phyloP scores from a whole-genome alignment of 2,329 filamentous ascomycete species.

The Dothistroma pini region DNA sequence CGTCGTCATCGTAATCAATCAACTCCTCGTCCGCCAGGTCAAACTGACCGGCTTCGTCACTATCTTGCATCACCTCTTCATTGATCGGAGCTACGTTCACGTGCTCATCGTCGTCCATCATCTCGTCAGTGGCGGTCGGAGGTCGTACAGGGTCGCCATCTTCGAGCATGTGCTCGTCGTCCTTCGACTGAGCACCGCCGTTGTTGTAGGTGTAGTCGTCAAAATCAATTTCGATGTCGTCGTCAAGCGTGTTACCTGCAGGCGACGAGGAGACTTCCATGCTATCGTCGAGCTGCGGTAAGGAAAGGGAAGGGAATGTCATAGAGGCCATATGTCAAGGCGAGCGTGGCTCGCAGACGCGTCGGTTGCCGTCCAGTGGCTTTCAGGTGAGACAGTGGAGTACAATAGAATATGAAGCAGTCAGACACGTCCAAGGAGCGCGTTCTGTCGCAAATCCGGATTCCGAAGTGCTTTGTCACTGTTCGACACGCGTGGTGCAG shows the following conservation, averaged over 20 bases:
- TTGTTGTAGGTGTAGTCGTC: slow-evolving; percentile 46
- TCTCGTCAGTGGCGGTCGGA: slow-evolving; percentile 33
- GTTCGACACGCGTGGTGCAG: not conserved
- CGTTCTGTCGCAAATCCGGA: not conserved
- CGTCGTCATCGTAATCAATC: slow-evolving; percentile 37
- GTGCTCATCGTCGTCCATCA: slow-evolving; percentile 32
- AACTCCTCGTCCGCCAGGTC: slow-evolving; percentile 34
- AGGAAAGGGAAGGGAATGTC: slow-evolving; percentile 25
- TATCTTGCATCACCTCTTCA: slow-evolving; percentile 33
- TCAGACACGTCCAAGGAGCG: slow-evolving; percentile 2
- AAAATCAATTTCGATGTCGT: slow-evolving; percentile 59
- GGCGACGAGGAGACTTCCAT: slow-evolving; percentile 55
- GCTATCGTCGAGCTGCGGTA: slow-evolving; percentile 42
- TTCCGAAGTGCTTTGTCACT: slow-evolving; percentile 4
- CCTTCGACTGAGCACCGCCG: slow-evolving; percentile 28
- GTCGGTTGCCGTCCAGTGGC: not conserved
- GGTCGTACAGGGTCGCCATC: slow-evolving; percentile 47
- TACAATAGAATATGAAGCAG: not conserved
- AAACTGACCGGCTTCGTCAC: slow-evolving; percentile 10
- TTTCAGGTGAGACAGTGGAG: not conserved
- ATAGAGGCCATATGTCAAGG: slow-evolving; percentile 24
- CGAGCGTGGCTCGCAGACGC: slow-evolving; percentile 12
- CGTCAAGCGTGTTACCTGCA: slow-evolving; percentile 43
- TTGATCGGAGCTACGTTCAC: slow-evolving; percentile 24
- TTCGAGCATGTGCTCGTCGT: slow-evolving; percentile 57